phyloP scores from a whole-genome alignment of 129 eudicot species.

The Centaurea solstitialis region DNA sequence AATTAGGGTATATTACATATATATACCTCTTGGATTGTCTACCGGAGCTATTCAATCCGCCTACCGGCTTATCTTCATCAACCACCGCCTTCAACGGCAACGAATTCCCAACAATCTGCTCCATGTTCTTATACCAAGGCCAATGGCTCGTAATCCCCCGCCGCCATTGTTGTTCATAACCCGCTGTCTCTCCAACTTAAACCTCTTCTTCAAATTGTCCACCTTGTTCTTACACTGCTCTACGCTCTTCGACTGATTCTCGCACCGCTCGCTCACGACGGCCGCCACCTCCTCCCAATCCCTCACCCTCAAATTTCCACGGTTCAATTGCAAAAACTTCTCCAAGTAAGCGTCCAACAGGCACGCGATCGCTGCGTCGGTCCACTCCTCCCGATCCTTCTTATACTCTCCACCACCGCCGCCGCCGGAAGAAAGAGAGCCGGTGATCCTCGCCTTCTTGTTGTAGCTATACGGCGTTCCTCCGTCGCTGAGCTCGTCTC shows the following conservation, averaged over 20 bases:
- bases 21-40: slow-evolving; percentile 62
- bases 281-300: slow-evolving; percentile 98
- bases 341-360: slow-evolving; percentile 82
- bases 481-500: slow-evolving; percentile 41
- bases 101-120: slow-evolving; percentile 64
- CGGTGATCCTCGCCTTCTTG: slow-evolving; percentile 43
- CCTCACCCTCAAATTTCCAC: slow-evolving; percentile 93
- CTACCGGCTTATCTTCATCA: slow-evolving; percentile 53
- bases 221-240: slow-evolving; percentile 99
- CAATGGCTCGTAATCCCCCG: slow-evolving; percentile 51
- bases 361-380: slow-evolving; percentile 79
- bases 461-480: slow-evolving; percentile 38
- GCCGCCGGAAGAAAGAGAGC: slow-evolving; percentile 12
- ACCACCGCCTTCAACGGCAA: slow-evolving; percentile 39
- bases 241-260: slow-evolving; percentile 73
- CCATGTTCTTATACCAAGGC: slow-evolving; percentile 87
- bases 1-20: neutral
- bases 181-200: slow-evolving; percentile 85
- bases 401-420: slow-evolving; percentile 64
- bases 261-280: slow-evolving; percentile 78
- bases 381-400: slow-evolving; percentile 98
- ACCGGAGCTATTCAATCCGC: slow-evolving; percentile 24
- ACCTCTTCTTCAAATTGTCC: slow-evolving; percentile 96
- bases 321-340: slow-evolving; percentile 68
- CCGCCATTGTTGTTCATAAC: slow-evolving; percentile 52